phyloP scores from a whole-genome alignment of 768 basidiomycete genomes.

The Phlebiopsis flavidoalba region DNA sequence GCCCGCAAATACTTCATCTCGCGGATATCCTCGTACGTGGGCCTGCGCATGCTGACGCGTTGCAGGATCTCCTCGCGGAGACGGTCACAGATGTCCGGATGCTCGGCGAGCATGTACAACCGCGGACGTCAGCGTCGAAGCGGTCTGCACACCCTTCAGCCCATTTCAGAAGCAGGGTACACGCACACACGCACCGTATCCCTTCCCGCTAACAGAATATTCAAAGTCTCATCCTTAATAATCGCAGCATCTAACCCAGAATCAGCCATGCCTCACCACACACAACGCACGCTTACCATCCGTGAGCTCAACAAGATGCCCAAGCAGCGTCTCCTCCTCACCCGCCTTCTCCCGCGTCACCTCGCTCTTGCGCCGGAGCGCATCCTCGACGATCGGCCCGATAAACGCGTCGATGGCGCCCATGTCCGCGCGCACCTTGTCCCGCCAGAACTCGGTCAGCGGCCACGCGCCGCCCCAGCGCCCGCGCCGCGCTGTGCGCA shows the following conservation, averaged over 20 bases:
- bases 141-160: constrained; percentile 25
- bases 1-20: constrained; percentile 55
- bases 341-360: background rate
- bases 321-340: constrained; percentile 24
- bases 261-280: background rate
- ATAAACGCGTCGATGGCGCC: constrained; percentile 39
- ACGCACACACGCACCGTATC: constrained; percentile 35
- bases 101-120: constrained; percentile 47
- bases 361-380: constrained; percentile 27
- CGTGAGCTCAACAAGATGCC: constrained; percentile 15
- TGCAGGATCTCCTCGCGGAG: constrained; percentile 47
- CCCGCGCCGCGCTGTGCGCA: too few species aligned
- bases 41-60: constrained; percentile 39
- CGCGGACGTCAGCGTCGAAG: constrained; percentile 46
- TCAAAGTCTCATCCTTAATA: constrained; percentile 44
- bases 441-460: too few species aligned
- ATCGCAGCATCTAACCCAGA: constrained; percentile 30
- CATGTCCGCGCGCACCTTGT: too few species aligned
- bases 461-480: too few species aligned
- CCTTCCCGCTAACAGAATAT: constrained; percentile 51
- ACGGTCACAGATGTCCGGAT: constrained; percentile 39
- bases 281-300: constrained; percentile 1
- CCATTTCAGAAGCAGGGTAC: background rate
- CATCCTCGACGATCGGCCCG: constrained; percentile 45
- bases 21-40: constrained; percentile 50